Base-by-base conservation (phyloP, 768 basidiomycete species). In the Mycena epipterygia region DNA sequence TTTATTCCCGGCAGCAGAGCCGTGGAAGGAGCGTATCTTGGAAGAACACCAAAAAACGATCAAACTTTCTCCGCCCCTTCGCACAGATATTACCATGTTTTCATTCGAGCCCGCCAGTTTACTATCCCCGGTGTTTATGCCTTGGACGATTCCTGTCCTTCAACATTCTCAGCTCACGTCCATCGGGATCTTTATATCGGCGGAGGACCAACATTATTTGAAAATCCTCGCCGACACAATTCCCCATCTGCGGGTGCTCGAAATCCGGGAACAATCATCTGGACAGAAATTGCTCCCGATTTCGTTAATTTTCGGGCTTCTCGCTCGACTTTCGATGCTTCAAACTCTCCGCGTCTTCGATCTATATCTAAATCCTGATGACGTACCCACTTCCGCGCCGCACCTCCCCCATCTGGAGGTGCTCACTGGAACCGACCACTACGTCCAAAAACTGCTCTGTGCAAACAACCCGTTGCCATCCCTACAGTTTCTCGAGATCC, bases 61-160 rank as follows among this genome's bases (percentile, higher is more conserved):
- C 6, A 19, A 8, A 3, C 29, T 63, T 12, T 5, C 19, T 30
- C 61, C 39, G 19, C 61, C 61, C 19, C 25, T 13, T 9, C 13
- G 14, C 46, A 48, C 48, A 16, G 32, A 49, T 8, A 16, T 63
- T 14, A 63, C 30, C 7, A 5, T 19, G 8, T 33, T 63, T 52
- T 29, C 46, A 6, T 63, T 63, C 46, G 46, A 63, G 29, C 61
- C 61, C 12, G 4, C 46, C 33, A 48, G 32, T 11, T 17, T 63
- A 17, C 33, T 63, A 8, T 63, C 61, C 19, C 61, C 61, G 8
- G 37, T 63, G 25, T 63, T 63, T 33, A 32, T 49, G 32, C 61
- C 61, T 11, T 63, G 61, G 61, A 63, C 61, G 8, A 35, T 27
- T 16, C 8, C 61, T 11, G 29, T 35, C 21, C 29, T 63, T 6